Evolutionary conservation across 2,329 filamentous ascomycete genomes (phyloP).

Genomic region (Cladorrhinum sp.): DNA sequence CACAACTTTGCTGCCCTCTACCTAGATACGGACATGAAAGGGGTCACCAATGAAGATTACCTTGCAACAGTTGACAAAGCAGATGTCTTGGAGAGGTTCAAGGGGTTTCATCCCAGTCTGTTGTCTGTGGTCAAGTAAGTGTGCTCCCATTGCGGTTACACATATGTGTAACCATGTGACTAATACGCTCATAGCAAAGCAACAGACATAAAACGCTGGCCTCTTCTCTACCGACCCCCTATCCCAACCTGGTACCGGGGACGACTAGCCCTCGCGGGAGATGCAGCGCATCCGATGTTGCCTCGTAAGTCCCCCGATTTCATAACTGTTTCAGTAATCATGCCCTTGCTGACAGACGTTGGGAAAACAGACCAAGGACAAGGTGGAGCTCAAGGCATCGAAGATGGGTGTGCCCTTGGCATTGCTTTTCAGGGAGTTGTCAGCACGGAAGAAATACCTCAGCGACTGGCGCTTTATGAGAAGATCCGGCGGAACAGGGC

Average conservation of each 20-base stretch:
- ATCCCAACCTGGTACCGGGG: constrained; percentile 34
- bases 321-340: too few relatives aligned
- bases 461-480: constrained; percentile 26
- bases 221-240: constrained; percentile 35
- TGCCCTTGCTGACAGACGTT: too few relatives aligned
- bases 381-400: constrained; percentile 29
- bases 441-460: constrained; percentile 14
- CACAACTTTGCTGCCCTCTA: constrained; percentile 36
- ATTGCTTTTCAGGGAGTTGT: constrained; percentile 18
- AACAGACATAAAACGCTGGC: constrained; percentile 35
- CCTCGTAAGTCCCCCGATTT: constrained; percentile 31
- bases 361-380: constrained; percentile 29
- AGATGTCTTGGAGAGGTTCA: constrained; percentile 30
- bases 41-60: constrained; percentile 27
- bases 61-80: constrained; percentile 31
- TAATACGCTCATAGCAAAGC: constrained; percentile 32
- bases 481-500: constrained; percentile 25
- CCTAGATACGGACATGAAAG: constrained; percentile 24
- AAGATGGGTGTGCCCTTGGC: constrained; percentile 28
- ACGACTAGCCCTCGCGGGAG: constrained; percentile 34
- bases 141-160: background rate
- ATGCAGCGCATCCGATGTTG: constrained; percentile 40
- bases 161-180: background rate
- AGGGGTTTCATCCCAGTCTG: constrained; percentile 29
- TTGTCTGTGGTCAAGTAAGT: constrained; percentile 30